Evolutionary conservation across 495 filamentous ascomycete species (phyloP).

Genomic region (Tirmania nivea): DNA sequence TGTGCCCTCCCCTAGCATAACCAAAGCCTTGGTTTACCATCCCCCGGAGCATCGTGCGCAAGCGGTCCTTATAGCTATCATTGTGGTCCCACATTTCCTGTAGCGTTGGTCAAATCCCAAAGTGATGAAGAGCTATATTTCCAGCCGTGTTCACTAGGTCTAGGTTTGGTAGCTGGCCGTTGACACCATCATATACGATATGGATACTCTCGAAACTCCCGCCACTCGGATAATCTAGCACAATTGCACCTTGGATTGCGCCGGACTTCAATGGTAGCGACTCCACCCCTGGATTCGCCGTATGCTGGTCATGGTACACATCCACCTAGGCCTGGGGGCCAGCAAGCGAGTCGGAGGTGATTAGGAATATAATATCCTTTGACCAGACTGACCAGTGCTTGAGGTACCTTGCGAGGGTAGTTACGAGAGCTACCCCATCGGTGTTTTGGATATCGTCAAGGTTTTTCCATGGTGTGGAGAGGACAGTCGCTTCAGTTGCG

Average conservation of each 20-base stretch:
- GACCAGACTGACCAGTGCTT: constrained; percentile 96
- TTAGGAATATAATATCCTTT: constrained; percentile 88
- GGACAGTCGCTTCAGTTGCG: constrained; percentile 91
- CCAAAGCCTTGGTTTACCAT: constrained; percentile 85
- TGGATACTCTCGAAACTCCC: constrained; percentile 60
- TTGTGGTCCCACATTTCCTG: constrained; percentile 76
- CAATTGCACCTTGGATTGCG: constrained; percentile 75
- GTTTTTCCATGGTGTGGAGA: constrained; percentile 76
- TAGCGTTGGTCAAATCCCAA: constrained; percentile 62
- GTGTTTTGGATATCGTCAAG: constrained; percentile 58
- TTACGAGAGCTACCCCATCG: constrained; percentile 62
- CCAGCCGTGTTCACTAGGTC: constrained; percentile 92
- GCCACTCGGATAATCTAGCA: constrained; percentile 74
- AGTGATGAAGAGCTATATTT: constrained; percentile 68
- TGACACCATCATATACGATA: constrained; percentile 86
- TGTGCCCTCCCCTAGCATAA: constrained; percentile 76
- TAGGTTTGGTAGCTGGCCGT: constrained; percentile 84
- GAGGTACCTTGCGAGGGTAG: constrained; percentile 84
- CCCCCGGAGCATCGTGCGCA: constrained; percentile 76
- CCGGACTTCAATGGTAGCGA: constrained; percentile 72
- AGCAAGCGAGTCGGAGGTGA: constrained; percentile 68
- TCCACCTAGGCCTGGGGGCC: constrained; percentile 95
- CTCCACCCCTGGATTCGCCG: constrained; percentile 21
- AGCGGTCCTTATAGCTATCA: constrained; percentile 58
- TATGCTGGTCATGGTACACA: constrained; percentile 81